Percentiles rank a stretch among this genome's conserved stretches.
Conservation (phyloP, 352 stramenopile genomes). For the Plasmopara halstedii region DNA sequence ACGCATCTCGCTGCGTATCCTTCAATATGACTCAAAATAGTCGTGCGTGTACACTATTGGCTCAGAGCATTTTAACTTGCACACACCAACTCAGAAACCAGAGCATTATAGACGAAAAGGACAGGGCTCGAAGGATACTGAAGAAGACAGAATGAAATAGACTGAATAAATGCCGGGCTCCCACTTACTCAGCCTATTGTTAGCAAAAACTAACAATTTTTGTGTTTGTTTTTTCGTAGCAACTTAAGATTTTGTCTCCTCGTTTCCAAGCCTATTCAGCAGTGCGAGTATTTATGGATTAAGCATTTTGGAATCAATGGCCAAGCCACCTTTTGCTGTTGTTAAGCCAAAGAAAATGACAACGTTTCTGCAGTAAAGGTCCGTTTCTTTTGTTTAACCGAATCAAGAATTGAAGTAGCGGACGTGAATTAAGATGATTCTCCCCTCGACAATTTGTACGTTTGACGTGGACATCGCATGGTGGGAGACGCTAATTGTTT, state of each 20-base stretch:
- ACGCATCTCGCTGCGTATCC: conserved; percentile 1
- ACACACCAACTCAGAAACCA: conserved; percentile 18
- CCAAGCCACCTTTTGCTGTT: no score
- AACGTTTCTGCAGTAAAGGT: no score
- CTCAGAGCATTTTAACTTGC: conserved; percentile 34
- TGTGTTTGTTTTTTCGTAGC: neutral
- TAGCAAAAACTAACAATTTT: conserved; percentile 10
- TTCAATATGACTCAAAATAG: conserved; percentile 19
- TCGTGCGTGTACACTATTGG: conserved; percentile 32
- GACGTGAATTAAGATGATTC: no score
- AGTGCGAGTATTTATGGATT: neutral
- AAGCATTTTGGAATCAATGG: neutral
- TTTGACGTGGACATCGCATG: no score
- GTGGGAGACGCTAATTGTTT: no score
- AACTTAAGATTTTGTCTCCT: neutral
- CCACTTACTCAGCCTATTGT: conserved; percentile 8
- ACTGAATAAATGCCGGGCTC: conserved; percentile 33
- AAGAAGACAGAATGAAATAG: conserved; percentile 25
- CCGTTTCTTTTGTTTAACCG: no score
- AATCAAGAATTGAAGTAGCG: no score
- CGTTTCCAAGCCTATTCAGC: neutral
- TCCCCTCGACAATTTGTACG: no score
- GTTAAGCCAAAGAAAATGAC: no score
- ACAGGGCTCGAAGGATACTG: conserved; percentile 11
- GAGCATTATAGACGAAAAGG: conserved; percentile 21